Evolutionary conservation across 106 monocot species (phyloP).

Genomic region (Phalaenopsis equestris): DNA sequence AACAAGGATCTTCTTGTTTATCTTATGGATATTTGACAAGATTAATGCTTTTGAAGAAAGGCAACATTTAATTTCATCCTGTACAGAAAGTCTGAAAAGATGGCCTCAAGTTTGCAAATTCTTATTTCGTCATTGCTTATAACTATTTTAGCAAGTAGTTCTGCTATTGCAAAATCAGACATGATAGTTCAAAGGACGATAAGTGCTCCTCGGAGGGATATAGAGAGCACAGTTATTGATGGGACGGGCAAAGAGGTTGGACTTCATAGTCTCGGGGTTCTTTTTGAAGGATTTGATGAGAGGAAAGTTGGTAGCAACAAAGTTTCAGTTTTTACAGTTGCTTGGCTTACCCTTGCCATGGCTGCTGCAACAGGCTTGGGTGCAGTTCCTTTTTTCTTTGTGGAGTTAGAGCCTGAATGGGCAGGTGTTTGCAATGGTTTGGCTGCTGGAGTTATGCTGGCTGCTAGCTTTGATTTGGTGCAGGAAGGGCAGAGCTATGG

Average conservation of each 20-base stretch:
- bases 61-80: not conserved
- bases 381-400: conserved; percentile 92
- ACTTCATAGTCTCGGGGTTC: conserved; percentile 16
- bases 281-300: conserved; percentile 19
- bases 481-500: conserved; percentile 88
- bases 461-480: conserved; percentile 95
- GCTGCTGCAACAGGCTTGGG: conserved; percentile 92
- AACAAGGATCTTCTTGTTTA: not conserved
- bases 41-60: not conserved
- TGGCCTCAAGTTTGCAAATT: conserved; percentile 13
- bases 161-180: conserved; percentile 26
- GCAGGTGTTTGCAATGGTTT: conserved; percentile 94
- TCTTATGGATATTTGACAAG: not conserved
- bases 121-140: conserved; percentile 15
- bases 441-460: conserved; percentile 96
- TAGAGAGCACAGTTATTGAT: conserved; percentile 47
- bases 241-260: conserved; percentile 48
- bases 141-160: conserved; percentile 17
- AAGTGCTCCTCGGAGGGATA: conserved; percentile 54
- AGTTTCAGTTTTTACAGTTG: conserved; percentile 67
- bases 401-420: conserved; percentile 91
- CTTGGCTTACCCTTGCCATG: conserved; percentile 93
- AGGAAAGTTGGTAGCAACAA: conserved; percentile 24
- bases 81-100: conserved; percentile 5
- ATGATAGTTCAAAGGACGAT: conserved; percentile 21